These are phyloP conservation scores for Puccinia novopanici DNA, from an alignment of 1,284 basidiomycete species.

Conservation along the genomic window DNA sequence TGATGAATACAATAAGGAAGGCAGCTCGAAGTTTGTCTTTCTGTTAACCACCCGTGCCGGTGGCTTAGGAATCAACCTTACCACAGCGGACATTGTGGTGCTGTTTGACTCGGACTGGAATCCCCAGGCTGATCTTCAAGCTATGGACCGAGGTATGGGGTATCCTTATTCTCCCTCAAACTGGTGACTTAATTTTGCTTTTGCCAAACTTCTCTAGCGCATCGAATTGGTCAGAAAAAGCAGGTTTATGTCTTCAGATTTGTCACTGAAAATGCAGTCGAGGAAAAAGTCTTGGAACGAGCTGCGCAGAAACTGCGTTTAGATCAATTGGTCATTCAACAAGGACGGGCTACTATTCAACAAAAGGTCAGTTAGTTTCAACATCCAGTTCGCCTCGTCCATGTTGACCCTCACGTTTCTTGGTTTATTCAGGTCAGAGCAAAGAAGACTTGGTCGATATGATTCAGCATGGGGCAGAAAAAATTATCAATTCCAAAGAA, in stretches of 20 bases:
- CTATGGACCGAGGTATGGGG: slow-evolving; percentile 78
- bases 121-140: slow-evolving; percentile 96
- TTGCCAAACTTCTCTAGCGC: slow-evolving; percentile 64
- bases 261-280: slow-evolving; percentile 92
- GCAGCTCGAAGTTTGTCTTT: slow-evolving; percentile 95
- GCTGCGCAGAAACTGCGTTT: slow-evolving; percentile 93
- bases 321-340: slow-evolving; percentile 97
- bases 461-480: slow-evolving; percentile 97
- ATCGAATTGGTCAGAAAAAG: slow-evolving; percentile 97
- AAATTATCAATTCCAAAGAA: slow-evolving; percentile 77
- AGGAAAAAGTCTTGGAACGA: slow-evolving; percentile 93
- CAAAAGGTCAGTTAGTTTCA: slow-evolving; percentile 56
- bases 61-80: slow-evolving; percentile 95
- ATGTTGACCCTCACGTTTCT: slow-evolving; percentile 11
- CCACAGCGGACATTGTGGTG: slow-evolving; percentile 90
- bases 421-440: slow-evolving; percentile 64
- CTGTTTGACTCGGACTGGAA: slow-evolving; percentile 99
- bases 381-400: not conserved
- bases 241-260: slow-evolving; percentile 98
- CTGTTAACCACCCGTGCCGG: slow-evolving; percentile 97
- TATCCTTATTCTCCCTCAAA: not conserved
- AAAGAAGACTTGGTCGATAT: slow-evolving; percentile 97
- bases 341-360: slow-evolving; percentile 69
- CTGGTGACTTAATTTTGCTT: slow-evolving; percentile 14
- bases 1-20: slow-evolving; percentile 96